A percentile compares a stretch with the other conserved stretches of the same genome.
phyloP scores from a whole-genome alignment of 495 filamentous ascomycete species.

The Penicillium argentinense region DNA sequence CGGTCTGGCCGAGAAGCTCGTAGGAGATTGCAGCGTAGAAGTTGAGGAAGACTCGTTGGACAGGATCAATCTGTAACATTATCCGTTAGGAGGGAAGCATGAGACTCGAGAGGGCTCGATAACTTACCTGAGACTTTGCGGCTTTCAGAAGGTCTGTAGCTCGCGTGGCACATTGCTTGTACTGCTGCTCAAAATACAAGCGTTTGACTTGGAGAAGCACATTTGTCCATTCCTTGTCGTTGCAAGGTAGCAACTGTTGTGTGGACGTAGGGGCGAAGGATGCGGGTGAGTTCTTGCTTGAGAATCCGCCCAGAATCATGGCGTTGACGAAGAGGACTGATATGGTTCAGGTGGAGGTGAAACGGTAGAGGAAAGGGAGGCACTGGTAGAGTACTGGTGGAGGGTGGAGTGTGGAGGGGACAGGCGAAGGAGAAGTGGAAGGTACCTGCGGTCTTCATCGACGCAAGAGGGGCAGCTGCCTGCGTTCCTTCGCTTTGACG shows the following conservation, averaged over 20 bases:
- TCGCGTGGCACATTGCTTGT: slow-evolving; percentile 45
- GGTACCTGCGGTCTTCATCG: no score
- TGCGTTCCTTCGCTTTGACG: no score
- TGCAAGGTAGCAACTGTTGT: slow-evolving; percentile 11
- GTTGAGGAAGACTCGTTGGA: slow-evolving; percentile 40
- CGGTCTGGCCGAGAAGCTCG: slow-evolving; percentile 40
- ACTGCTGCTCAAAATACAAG: slow-evolving; percentile 40
- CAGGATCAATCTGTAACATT: slow-evolving; percentile 33
- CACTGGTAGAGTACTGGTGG: no score
- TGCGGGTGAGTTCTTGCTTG: slow-evolving; percentile 12
- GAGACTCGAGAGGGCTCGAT: no score
- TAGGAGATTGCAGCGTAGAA: slow-evolving; percentile 48
- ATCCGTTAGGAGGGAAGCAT: no score
- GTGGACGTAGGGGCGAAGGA: slow-evolving; percentile 19
- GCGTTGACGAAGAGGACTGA: no score
- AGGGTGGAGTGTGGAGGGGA: no score
- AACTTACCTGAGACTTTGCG: slow-evolving; percentile 29
- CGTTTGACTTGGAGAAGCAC: slow-evolving; percentile 34
- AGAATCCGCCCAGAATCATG: slow-evolving; percentile 22
- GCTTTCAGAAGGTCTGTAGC: slow-evolving; percentile 30
- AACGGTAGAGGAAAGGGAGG: no score
- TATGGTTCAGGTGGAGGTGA: no score
- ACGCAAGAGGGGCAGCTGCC: no score
- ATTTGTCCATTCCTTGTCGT: slow-evolving; percentile 33
- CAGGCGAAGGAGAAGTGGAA: no score